Base-by-base conservation (phyloP, 768 basidiomycete species). In the Lyophyllum atratum region DNA sequence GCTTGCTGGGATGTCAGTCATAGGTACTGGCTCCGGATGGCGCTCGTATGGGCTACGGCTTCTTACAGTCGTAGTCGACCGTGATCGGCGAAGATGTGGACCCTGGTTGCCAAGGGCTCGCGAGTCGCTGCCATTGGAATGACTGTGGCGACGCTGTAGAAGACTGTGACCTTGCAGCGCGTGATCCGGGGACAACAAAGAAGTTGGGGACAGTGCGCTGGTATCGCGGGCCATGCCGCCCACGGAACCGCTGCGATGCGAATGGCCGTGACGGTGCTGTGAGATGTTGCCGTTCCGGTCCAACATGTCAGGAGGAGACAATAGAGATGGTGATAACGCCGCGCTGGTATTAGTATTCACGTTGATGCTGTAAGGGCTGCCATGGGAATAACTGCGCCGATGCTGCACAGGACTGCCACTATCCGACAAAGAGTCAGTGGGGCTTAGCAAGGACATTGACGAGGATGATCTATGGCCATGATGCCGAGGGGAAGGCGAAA, bases 61-160 rank as follows among this genome's bases (percentile, higher is more conserved):
- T 14, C 54, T 56, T 5, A 43, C 52, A 17, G 47, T 22, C 8
- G 59, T 46, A 7, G 44, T 51, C 3, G 59, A 61, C 10, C 57
- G 54, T 14, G 56, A 21, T 40, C 63, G 54, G 17, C 63, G 55
- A 19, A 47, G 52, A 40, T 31, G 22, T 14, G 42, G 53, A 1
- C 25, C 37, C 24, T 19, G 15, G 24, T 34, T 49, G 14, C 24
- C 34, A 19, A 46, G 45, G 2, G 15, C 4, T 12, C 25, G 4
- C 15, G 43, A 22, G 17, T 43, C 44, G 7, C 50, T 43, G 21
- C 39, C 29, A 17, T 50, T 21, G 29, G 59, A 42, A 52, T 52
- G 55, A 37, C 51, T 62, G 40, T 62, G 59, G n/a, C 61, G 61
- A 34, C 61, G 61, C 14, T 60, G 60, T 21, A 55, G 28, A n/a